phyloP scores from a whole-genome alignment of 768 basidiomycete species.

The Pleurotus cornucopiae region DNA sequence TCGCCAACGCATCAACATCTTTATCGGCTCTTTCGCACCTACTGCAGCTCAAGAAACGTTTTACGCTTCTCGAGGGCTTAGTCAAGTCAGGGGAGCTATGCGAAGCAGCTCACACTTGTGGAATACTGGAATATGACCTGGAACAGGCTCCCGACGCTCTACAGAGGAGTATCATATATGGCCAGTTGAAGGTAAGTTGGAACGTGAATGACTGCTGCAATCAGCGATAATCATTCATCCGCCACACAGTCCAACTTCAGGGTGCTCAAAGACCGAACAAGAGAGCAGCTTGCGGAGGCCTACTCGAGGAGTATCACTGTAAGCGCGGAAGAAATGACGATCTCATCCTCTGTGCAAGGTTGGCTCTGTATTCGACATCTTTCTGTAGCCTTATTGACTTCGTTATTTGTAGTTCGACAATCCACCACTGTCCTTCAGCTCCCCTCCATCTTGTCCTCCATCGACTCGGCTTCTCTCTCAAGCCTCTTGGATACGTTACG shows the following conservation, averaged over 20 bases:
- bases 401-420: slow-evolving; percentile 45
- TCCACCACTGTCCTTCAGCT: slow-evolving; percentile 49
- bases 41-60: slow-evolving; percentile 43
- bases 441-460: slow-evolving; percentile 51
- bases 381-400: background rate
- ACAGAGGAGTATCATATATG: slow-evolving; percentile 43
- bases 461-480: slow-evolving; percentile 50
- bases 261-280: slow-evolving; percentile 50
- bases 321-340: slow-evolving; percentile 42
- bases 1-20: slow-evolving; percentile 48
- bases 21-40: slow-evolving; percentile 54
- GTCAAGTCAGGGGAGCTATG: slow-evolving; percentile 58
- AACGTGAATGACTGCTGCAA: background rate
- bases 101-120: slow-evolving; percentile 50
- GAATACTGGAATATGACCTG: slow-evolving; percentile 39
- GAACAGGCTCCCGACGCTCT: slow-evolving; percentile 47
- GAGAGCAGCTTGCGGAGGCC: slow-evolving; percentile 71
- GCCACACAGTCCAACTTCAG: slow-evolving; percentile 47
- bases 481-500: slow-evolving; percentile 54
- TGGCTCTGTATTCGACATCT: background rate
- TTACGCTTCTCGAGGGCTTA: slow-evolving; percentile 39
- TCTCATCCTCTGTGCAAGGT: slow-evolving; percentile 50
- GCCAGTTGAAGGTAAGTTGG: slow-evolving; percentile 54
- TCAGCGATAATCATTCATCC: no score
- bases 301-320: slow-evolving; percentile 56